Percentiles rank a stretch among this genome's conserved stretches.
phyloP scores from a whole-genome alignment of 2,329 filamentous ascomycete species.

The Orbilia quercus region DNA sequence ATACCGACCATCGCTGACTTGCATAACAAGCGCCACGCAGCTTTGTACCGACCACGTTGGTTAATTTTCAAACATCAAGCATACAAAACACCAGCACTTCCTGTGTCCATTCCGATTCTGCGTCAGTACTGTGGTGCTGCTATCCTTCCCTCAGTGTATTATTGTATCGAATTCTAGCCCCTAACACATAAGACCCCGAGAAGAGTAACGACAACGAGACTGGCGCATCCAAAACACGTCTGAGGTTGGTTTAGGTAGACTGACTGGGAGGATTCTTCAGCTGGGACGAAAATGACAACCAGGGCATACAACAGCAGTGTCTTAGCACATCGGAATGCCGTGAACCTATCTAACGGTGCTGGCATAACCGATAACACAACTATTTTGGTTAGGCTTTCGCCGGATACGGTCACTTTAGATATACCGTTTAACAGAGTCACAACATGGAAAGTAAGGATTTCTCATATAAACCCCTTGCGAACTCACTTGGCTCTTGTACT shows the following conservation, averaged over 20 bases:
- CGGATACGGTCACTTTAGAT: slow-evolving; percentile 47
- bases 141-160: slow-evolving; percentile 8
- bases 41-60: slow-evolving; percentile 2
- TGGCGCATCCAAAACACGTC: neutral
- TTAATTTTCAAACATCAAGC: slow-evolving; percentile 3
- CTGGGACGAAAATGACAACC: slow-evolving; percentile 31
- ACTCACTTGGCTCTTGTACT: neutral
- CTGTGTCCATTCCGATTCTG: slow-evolving; percentile 3
- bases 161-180: slow-evolving; percentile 4
- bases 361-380: slow-evolving; percentile 42
- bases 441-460: slow-evolving; percentile 46
- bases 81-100: slow-evolving; percentile 6
- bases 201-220: slow-evolving; percentile 8
- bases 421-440: slow-evolving; percentile 55
- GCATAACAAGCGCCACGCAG: slow-evolving; percentile 40
- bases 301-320: slow-evolving; percentile 34
- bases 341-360: slow-evolving; percentile 26
- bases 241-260: slow-evolving; percentile 19
- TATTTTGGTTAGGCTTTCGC: slow-evolving; percentile 47
- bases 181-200: neutral
- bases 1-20: slow-evolving; percentile 26
- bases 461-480: neutral
- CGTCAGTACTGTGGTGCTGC: slow-evolving; percentile 2
- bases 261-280: slow-evolving; percentile 24
- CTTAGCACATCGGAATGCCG: slow-evolving; percentile 30